These are phyloP conservation scores for Tolypocladium album DNA, from an alignment of 2,329 filamentous ascomycete species.

Conservation along the genomic window DNA sequence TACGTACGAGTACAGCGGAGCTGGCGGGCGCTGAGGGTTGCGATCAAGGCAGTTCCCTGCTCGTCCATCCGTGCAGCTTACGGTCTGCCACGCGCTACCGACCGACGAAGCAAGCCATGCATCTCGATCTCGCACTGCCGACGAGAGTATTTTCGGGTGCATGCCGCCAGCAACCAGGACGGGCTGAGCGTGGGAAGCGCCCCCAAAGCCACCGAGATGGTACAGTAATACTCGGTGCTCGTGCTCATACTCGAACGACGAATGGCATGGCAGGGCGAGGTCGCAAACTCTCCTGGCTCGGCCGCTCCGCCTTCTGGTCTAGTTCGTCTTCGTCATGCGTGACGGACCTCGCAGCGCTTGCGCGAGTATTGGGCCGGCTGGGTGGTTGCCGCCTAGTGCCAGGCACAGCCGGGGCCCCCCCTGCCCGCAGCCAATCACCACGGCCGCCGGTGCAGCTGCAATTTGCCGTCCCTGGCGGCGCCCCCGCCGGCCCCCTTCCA, in stretches of 20 bases:
- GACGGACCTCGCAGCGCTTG: not conserved
- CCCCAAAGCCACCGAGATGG: no score
- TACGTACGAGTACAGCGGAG: not conserved
- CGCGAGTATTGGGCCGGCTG: no score
- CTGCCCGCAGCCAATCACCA: conserved; percentile 5
- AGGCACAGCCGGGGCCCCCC: not conserved
- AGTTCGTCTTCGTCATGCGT: not conserved
- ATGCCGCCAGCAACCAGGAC: not conserved
- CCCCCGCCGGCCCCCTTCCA: not conserved
- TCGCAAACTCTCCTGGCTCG: not conserved
- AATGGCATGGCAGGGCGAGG: no score
- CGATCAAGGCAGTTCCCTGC: not conserved
- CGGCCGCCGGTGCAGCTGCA: conserved; percentile 1
- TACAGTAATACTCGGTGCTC: no score
- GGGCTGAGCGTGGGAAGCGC: no score
- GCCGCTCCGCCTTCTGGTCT: not conserved
- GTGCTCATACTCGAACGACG: no score
- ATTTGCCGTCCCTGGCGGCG: conserved; percentile 6
- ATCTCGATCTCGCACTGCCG: not conserved
- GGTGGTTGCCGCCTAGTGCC: not conserved
- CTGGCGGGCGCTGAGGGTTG: not conserved
- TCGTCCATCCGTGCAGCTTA: not conserved
- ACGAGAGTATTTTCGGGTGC: not conserved
- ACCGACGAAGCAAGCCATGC: not conserved
- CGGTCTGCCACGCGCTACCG: not conserved